Evolutionary conservation across 306 rosid species (phyloP), one percentile per base, ranked within the genome.

Genomic region (Trichosanthes cucumerina): DNA sequence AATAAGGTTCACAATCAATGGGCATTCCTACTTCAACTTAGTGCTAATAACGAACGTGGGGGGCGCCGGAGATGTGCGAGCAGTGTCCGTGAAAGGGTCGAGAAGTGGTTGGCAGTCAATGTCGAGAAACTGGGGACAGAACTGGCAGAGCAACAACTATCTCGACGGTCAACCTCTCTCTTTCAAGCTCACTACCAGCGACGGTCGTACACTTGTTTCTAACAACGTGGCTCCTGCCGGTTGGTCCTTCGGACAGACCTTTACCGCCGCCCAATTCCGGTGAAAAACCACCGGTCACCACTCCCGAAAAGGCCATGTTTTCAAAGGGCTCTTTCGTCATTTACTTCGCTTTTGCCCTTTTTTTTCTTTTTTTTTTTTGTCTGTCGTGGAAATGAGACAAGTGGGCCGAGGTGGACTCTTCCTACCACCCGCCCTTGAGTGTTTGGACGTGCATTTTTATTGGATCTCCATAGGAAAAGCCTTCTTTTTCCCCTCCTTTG

Each of bases 51-150:
- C 93, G 19, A 90, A 90, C 75, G 93, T 90, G 0, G 93, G 93
- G 2, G 91, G 93, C 54, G 91, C 89, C 16, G 93, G 93, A 1
- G 93, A 90, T 78, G 91, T 90, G 0, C 91, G 85, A 53, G 3
- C 72, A 0, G 93, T 85, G 33, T 85, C 89, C 6, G 75, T 90
- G 8, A 90, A 86, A 75, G 93, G 91, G 0, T 82, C 91, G 0
- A 88, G 81, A 78, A 74, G 86, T 14, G 87, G 88, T 0, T 90
- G 93, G 93, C 83, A 77, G 68, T 58, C 89, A 5, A 86, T 90
- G 93, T 90, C 93, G 0, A 90, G 91, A 39, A 90, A 90, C 80
- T 90, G 93, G 93, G 93, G 93, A 3, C 93, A 90, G 34, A 90
- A 90, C 26, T 90, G 93, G 93, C 93, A 90, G 65, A 90, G 86